Percentiles rank a stretch among this genome's conserved stretches.
Evolutionary conservation across 2,329 filamentous ascomycete genomes (phyloP).

Genomic region (Macroventuria anomochaeta): DNA sequence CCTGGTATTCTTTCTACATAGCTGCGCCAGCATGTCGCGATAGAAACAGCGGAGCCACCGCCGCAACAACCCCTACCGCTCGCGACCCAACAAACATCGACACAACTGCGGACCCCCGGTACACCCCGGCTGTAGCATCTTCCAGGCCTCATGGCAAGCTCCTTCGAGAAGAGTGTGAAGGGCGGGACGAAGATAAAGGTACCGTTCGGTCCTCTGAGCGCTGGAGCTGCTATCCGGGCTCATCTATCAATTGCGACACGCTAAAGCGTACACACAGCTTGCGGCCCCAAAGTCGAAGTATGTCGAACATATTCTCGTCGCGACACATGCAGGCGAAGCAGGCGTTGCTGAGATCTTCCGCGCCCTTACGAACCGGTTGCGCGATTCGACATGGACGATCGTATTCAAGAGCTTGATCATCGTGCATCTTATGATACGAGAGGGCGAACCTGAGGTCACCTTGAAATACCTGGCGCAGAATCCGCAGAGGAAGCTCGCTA

Average conservation of each 20-base stretch:
- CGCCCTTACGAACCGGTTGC: constrained; percentile 82
- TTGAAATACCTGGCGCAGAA: constrained; percentile 83
- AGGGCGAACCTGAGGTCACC: constrained; percentile 88
- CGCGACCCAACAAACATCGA: constrained; percentile 17
- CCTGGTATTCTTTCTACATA: constrained; percentile 25
- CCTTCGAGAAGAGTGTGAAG: constrained; percentile 99
- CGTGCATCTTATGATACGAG: constrained; percentile 95
- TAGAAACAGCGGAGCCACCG: constrained; percentile 30
- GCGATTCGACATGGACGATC: constrained; percentile 99
- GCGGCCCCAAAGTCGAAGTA: constrained; percentile 98
- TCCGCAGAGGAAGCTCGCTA: constrained; percentile 76
- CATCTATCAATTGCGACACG: constrained; percentile 19
- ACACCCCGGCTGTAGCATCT: constrained; percentile 19
- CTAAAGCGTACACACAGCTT: constrained; percentile 62
- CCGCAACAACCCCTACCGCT: constrained; percentile 20
- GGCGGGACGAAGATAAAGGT: constrained; percentile 98
- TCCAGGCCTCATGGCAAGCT: constrained; percentile 70
- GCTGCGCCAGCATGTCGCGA: constrained; percentile 37
- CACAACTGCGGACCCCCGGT: constrained; percentile 16
- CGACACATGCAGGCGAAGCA: constrained; percentile 91
- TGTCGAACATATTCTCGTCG: constrained; percentile 96
- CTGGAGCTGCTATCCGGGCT: background rate
- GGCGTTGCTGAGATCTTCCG: constrained; percentile 96
- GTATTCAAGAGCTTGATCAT: constrained; percentile 98
- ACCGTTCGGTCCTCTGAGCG: constrained; percentile 8